Evolutionary conservation across 495 filamentous ascomycete species (phyloP), one percentile per base, ranked within the genome.

Genomic region (Lasiosphaeria hispida): DNA sequence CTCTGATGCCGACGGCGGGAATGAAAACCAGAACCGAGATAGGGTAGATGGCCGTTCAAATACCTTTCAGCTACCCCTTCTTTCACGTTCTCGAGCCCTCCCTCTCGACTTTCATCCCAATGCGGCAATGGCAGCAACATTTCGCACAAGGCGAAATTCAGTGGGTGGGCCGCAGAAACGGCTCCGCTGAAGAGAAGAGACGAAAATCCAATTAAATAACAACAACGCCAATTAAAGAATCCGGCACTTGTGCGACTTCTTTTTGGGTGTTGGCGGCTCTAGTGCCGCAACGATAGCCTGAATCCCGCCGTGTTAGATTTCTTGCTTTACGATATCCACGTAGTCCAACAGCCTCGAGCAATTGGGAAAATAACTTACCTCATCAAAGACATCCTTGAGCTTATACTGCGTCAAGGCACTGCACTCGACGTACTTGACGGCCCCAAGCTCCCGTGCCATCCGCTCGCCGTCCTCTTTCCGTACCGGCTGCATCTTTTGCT

Each of bases 361-460:
- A 30, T 17, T 18, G 9, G n/a, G 18, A 10, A 35, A 38, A 15
- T 66, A 43, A 72, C 83, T 47, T 82, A 96, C 93, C 90, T 98
- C 94, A 64, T 98, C 94, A 73, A 98, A 98, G 30, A 98, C 94
- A 71, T 98, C 95, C 81, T 98, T 98, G 53, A 98, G 78, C 76
- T 96, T 96, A 75, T 92, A 96, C 79, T 98, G 94, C 38, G 94
- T 98, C 73, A 98, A 76, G 35, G 94, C 94, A 67, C 91, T 96
- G 77, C 94, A 98, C 77, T 98, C 94, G 50, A 98, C 94, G 60
- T 97, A 98, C 79, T 97, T 97, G 55, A 98, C 92, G 7, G 94
- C 94, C 44, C 90, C 91, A 10, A 98, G 77, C 49, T 97, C 93
- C 78, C 91, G 96, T 0, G 95, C 95, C 89, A 98, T 96, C 59